These are phyloP conservation scores for Saccharum hybrid DNA, from an alignment of 202 grass and related monocot genomes.

Conservation along the genomic window DNA sequence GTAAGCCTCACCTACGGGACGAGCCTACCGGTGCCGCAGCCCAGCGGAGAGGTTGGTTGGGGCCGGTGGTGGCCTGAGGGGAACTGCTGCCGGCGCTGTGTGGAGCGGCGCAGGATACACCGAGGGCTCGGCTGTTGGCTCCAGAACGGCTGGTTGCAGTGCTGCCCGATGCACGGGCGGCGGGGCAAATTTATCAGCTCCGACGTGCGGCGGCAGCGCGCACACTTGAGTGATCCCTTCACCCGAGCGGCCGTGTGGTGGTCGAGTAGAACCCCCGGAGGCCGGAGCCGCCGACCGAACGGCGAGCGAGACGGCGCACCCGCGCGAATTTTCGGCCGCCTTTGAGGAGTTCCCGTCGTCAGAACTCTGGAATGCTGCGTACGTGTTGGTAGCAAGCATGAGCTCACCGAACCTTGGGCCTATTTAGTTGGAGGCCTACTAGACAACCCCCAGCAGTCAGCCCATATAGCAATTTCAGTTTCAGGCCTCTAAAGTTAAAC, in stretches of 20 bases:
- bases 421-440: no score
- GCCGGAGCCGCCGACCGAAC: not conserved
- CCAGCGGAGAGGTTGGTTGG: not conserved
- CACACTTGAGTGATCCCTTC: not conserved
- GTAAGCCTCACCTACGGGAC: constrained; percentile 1
- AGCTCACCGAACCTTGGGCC: no score
- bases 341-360: no score
- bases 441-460: no score
- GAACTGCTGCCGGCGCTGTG: not conserved
- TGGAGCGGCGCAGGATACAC: not conserved
- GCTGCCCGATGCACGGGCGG: not conserved
- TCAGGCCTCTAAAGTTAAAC: no score
- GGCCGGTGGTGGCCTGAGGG: not conserved
- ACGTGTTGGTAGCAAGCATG: no score
- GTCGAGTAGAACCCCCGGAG: not conserved
- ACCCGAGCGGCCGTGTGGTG: not conserved
- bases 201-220: not conserved
- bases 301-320: no score
- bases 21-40: not conserved
- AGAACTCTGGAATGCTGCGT: no score
- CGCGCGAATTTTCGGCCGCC: not conserved
- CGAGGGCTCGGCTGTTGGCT: not conserved
- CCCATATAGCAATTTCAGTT: no score
- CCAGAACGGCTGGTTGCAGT: not conserved
- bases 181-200: not conserved